Conservation (phyloP, 805 yeast genomes). For the Metschnikowia cerradonensis region DNA sequence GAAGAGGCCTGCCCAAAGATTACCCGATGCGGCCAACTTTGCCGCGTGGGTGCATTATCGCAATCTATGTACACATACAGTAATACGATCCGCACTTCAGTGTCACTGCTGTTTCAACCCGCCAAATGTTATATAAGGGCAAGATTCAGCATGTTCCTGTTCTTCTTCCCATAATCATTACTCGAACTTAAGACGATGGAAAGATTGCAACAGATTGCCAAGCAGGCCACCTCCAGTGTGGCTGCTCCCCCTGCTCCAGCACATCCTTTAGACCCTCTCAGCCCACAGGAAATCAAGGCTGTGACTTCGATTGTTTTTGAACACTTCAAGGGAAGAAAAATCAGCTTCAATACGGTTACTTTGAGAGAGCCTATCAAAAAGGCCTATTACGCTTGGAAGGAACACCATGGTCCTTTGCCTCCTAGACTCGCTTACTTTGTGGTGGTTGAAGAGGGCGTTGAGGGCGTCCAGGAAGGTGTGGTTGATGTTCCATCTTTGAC, state of each 20-base stretch:
- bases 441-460: constrained; percentile 51
- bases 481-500: constrained; percentile 51
- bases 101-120: neutral
- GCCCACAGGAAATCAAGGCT: constrained; percentile 57
- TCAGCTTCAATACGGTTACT: constrained; percentile 66
- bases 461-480: constrained; percentile 69
- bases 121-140: neutral
- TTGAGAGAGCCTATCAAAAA: constrained; percentile 67
- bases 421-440: constrained; percentile 68
- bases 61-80: neutral
- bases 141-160: neutral
- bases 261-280: constrained; percentile 71
- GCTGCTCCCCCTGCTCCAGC: constrained; percentile 52
- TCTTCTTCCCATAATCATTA: neutral
- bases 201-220: constrained; percentile 60
- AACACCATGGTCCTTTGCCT: constrained; percentile 55
- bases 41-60: constrained; percentile 2
- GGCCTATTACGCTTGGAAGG: constrained; percentile 63
- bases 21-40: neutral
- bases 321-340: constrained; percentile 40
- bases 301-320: constrained; percentile 51
- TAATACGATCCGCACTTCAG: constrained; percentile 2
- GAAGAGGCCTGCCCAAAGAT: neutral
- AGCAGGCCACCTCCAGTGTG: constrained; percentile 54
- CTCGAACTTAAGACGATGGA: constrained; percentile 40